Evolutionary conservation across 768 basidiomycete species (phyloP).

Genomic region (Infundibulicybe gibba): DNA sequence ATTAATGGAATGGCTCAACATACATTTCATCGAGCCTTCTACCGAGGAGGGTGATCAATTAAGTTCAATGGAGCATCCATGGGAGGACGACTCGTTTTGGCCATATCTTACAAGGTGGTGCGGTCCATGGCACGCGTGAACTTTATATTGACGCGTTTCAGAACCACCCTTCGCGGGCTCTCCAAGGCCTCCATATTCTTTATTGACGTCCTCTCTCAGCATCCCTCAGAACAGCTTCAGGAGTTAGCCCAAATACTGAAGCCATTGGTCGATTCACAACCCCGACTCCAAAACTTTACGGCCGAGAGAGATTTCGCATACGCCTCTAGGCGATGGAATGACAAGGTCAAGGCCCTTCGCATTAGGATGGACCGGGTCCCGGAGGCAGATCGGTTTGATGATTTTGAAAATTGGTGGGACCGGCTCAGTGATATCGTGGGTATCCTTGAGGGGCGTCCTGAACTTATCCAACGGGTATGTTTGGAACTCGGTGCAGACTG

Average conservation of each 20-base stretch:
- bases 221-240: conserved; percentile 69
- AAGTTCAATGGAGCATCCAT: conserved; percentile 64
- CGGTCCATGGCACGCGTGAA: neutral
- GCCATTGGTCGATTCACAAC: conserved; percentile 70
- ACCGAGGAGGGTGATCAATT: conserved; percentile 82
- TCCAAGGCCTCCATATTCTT: conserved; percentile 83
- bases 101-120: conserved; percentile 71
- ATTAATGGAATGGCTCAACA: conserved; percentile 94
- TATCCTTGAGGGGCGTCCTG: conserved; percentile 77
- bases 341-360: conserved; percentile 69
- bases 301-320: conserved; percentile 81
- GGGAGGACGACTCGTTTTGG: conserved; percentile 85
- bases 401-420: conserved; percentile 84
- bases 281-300: conserved; percentile 64
- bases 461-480: conserved; percentile 70
- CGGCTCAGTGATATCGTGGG: conserved; percentile 72
- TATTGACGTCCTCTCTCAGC: conserved; percentile 62
- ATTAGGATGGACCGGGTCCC: conserved; percentile 72
- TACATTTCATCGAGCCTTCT: conserved; percentile 86
- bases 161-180: conserved; percentile 81
- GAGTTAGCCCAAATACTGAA: conserved; percentile 60
- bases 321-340: conserved; percentile 73
- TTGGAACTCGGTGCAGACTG: conserved; percentile 81
- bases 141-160: conserved; percentile 22
- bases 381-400: conserved; percentile 62